A percentile compares a stretch with the other conserved stretches of the same genome.
Conservation (phyloP, 805 yeast species). For the Danielozyma ontarioensis region DNA sequence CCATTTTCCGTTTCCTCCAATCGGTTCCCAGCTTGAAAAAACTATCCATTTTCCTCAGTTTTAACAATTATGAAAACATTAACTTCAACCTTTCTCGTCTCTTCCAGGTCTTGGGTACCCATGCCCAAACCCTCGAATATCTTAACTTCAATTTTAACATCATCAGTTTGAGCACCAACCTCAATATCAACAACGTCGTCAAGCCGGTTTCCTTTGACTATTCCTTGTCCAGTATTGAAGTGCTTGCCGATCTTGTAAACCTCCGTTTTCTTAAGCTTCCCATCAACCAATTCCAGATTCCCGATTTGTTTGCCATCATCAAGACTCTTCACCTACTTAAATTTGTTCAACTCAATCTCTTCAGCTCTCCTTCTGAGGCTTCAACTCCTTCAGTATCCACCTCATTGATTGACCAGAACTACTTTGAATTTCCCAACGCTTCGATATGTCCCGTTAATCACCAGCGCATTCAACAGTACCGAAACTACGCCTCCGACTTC, state of each 20-base stretch:
- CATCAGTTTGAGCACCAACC: neutral
- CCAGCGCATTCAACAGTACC: neutral
- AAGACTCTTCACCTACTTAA: constrained; percentile 1
- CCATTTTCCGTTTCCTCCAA: constrained; percentile 2
- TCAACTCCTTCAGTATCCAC: neutral
- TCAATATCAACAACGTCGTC: neutral
- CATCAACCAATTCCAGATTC: constrained; percentile 4
- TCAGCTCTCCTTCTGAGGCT: neutral
- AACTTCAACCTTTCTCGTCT: constrained; percentile 1
- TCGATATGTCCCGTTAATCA: neutral
- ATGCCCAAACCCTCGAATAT: constrained; percentile 2
- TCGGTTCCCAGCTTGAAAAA: constrained; percentile 1
- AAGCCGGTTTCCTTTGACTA: constrained; percentile 2
- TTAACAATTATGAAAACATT: constrained; percentile 4
- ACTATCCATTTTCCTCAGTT: constrained; percentile 3
- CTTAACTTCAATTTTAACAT: constrained; percentile 4
- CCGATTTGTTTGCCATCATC: constrained; percentile 3
- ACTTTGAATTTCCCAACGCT: constrained; percentile 5
- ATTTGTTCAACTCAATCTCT: constrained; percentile 3
- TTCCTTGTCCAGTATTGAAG: neutral
- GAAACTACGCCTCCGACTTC: neutral
- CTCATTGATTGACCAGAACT: constrained; percentile 6
- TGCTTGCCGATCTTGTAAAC: constrained; percentile 1
- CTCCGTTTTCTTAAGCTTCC: constrained; percentile 6
- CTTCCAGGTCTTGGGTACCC: constrained; percentile 2